Percentiles rank a stretch among this genome's conserved stretches.
phyloP scores from a whole-genome alignment of 2,329 filamentous ascomycete genomes.

The Coccinonectria pachysandricola region DNA sequence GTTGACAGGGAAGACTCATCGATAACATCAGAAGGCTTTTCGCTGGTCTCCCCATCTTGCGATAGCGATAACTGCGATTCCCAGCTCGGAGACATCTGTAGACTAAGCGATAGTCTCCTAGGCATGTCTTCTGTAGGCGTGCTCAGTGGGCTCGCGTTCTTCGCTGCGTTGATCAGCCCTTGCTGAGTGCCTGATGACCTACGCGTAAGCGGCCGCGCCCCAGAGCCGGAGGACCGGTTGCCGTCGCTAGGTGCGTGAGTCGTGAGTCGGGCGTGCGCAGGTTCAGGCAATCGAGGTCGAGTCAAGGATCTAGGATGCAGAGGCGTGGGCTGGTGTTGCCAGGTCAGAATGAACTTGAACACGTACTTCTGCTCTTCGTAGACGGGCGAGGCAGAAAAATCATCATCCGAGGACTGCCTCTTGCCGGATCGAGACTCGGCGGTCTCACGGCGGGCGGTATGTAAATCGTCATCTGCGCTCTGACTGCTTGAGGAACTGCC shows the following conservation, averaged over 20 bases:
- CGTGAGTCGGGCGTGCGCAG: conserved; percentile 56
- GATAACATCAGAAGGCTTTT: conserved; percentile 3
- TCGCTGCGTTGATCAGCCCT: conserved; percentile 40
- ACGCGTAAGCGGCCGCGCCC: conserved; percentile 33
- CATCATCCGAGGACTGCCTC: conserved; percentile 35
- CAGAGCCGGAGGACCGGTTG: conserved; percentile 26
- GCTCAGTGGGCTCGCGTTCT: conserved; percentile 34
- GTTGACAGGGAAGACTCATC: conserved; percentile 5
- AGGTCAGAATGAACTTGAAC: conserved; percentile 68
- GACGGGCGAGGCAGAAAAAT: conserved; percentile 45
- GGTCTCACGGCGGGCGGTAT: conserved; percentile 39
- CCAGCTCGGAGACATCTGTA: conserved; percentile 7
- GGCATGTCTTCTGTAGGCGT: conserved; percentile 22
- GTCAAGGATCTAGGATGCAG: conserved; percentile 52
- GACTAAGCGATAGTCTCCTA: conserved; percentile 10
- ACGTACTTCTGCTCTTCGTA: conserved; percentile 49
- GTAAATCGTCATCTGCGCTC: conserved; percentile 34
- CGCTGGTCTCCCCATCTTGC: conserved; percentile 9
- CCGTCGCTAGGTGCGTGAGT: too few relatives aligned
- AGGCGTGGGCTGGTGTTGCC: conserved; percentile 45
- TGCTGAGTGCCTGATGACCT: conserved; percentile 36
- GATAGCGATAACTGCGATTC: conserved; percentile 14
- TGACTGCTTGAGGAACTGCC: conserved; percentile 9
- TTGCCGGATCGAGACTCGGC: conserved; percentile 31
- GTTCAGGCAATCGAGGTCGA: conserved; percentile 57